phyloP scores from a whole-genome alignment of 495 filamentous ascomycete genomes.

The Penicillium chermesinum region DNA sequence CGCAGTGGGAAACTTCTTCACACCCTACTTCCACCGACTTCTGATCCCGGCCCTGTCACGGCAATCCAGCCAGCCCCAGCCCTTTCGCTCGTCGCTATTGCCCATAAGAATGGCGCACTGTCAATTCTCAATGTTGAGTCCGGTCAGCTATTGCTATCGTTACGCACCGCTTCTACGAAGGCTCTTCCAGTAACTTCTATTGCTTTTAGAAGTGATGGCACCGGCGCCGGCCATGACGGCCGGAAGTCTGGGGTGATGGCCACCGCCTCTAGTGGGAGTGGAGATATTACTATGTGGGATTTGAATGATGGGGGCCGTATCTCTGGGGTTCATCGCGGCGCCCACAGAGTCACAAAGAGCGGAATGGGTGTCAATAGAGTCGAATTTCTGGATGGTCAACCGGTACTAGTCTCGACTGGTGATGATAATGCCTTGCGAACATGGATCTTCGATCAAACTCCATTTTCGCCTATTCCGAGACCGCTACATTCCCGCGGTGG shows the following conservation, averaged over 20 bases:
- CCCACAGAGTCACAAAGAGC: constrained; percentile 66
- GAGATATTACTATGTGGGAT: constrained; percentile 95
- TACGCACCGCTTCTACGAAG: constrained; percentile 53
- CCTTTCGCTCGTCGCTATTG: constrained; percentile 80
- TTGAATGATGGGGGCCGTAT: constrained; percentile 80
- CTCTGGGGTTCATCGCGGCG: constrained; percentile 74
- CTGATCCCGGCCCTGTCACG: constrained; percentile 67
- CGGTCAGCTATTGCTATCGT: constrained; percentile 61
- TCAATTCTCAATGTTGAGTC: constrained; percentile 74
- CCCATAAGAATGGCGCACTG: constrained; percentile 72
- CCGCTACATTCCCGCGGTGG: constrained; percentile 79
- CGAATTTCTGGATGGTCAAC: constrained; percentile 89
- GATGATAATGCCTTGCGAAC: constrained; percentile 90
- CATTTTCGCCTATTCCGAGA: constrained; percentile 77
- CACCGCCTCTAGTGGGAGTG: constrained; percentile 62
- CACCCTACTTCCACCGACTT: constrained; percentile 65
- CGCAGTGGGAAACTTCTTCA: constrained; percentile 85
- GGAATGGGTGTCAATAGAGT: constrained; percentile 63
- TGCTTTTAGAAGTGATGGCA: constrained; percentile 85
- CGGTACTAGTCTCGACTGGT: constrained; percentile 82
- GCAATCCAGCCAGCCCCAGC: constrained; percentile 77
- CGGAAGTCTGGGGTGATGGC: constrained; percentile 79
- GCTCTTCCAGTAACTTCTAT: constrained; percentile 66
- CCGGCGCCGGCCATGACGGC: constrained; percentile 84
- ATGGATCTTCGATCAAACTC: constrained; percentile 89